phyloP scores from a whole-genome alignment of 2,329 filamentous ascomycete genomes.

The Xylariaceae sp. region DNA sequence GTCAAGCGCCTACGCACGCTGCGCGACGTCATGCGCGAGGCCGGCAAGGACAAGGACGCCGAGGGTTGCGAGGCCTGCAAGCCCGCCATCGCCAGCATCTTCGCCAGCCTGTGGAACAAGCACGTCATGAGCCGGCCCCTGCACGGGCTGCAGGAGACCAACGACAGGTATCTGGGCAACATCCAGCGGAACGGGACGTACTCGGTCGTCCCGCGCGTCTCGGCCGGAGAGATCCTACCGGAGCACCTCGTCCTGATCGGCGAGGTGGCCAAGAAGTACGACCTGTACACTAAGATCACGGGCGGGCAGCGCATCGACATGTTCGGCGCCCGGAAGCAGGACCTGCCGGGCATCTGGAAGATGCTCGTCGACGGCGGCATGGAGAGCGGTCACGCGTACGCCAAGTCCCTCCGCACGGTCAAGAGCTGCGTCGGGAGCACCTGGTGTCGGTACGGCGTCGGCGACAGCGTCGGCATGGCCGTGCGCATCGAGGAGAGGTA shows the following conservation, averaged over 20 bases:
- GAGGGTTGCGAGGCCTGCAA: slow-evolving; percentile 84
- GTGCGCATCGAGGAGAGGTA: slow-evolving; percentile 84
- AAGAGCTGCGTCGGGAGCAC: slow-evolving; percentile 89
- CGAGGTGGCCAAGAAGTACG: slow-evolving; percentile 76
- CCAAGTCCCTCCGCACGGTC: slow-evolving; percentile 80
- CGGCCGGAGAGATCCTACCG: slow-evolving; percentile 81
- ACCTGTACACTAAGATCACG: slow-evolving; percentile 86
- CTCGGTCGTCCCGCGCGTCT: slow-evolving; percentile 77
- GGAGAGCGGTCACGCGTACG: slow-evolving; percentile 88
- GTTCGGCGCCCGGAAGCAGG: slow-evolving; percentile 86
- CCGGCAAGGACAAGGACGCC: slow-evolving; percentile 65
- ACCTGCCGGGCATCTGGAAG: slow-evolving; percentile 76
- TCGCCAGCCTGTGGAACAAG: slow-evolving; percentile 76
- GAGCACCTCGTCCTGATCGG: slow-evolving; percentile 81
- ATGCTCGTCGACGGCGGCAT: slow-evolving; percentile 76
- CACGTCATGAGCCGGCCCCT: slow-evolving; percentile 68
- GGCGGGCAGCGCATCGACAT: slow-evolving; percentile 88
- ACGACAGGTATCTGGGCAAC: slow-evolving; percentile 82
- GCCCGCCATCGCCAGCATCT: slow-evolving; percentile 73
- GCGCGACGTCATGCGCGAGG: slow-evolving; percentile 69
- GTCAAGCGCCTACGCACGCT: slow-evolving; percentile 73
- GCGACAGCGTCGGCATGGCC: slow-evolving; percentile 87
- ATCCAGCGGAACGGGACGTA: slow-evolving; percentile 91
- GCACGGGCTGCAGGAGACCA: slow-evolving; percentile 81
- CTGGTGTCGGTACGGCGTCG: slow-evolving; percentile 85